phyloP scores from a whole-genome alignment of 2,329 filamentous ascomycete genomes.

The Didymella glomerata region DNA sequence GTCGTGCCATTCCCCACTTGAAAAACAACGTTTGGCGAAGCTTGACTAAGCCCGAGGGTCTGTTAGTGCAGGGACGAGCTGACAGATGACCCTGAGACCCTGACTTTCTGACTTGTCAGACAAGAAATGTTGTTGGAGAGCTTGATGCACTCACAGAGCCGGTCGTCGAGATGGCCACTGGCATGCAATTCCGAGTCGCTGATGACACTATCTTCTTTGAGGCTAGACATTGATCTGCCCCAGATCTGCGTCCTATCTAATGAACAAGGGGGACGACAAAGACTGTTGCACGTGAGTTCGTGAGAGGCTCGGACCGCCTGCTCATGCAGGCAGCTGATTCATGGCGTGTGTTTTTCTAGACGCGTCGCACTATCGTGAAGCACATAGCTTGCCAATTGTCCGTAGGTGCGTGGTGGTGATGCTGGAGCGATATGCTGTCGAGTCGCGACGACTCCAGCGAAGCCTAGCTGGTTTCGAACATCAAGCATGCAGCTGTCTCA shows the following conservation, averaged over 20 bases:
- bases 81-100: neutral
- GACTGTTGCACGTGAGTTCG: constrained; percentile 12
- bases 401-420: neutral
- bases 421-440: constrained; percentile 8
- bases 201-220: neutral
- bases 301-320: constrained; percentile 10
- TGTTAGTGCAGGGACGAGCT: neutral
- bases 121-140: neutral
- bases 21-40: neutral
- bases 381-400: neutral
- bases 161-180: neutral
- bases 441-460: constrained; percentile 14
- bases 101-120: neutral
- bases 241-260: constrained; percentile 9
- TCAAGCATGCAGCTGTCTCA: constrained; percentile 19
- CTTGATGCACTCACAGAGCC: too few species aligned
- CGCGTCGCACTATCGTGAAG: neutral
- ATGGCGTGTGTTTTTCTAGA: neutral
- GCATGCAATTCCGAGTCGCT: neutral
- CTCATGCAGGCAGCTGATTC: constrained; percentile 13
- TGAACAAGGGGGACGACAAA: constrained; percentile 3
- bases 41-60: neutral
- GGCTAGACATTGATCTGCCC: neutral
- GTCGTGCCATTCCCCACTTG: neutral
- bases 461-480: constrained; percentile 8